Evolutionary conservation across 306 rosid genomes (phyloP).

Genomic region (Morella rubra): DNA sequence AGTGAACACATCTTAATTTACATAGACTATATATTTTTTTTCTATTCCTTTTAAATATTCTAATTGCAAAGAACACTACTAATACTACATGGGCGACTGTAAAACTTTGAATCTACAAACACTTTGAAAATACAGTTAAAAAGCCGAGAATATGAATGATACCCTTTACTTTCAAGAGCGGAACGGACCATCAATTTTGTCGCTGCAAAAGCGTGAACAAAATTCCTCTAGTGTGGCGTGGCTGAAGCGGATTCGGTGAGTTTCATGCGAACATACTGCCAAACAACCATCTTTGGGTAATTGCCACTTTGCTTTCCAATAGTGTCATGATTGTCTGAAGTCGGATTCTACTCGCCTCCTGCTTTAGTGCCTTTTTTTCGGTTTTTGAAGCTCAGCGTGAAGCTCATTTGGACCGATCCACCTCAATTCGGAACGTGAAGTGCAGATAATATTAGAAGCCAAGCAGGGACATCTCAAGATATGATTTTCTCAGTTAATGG

Average conservation of each 20-base stretch:
- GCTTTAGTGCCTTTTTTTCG: neutral
- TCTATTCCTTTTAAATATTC: neutral
- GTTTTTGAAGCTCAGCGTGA: too few relatives aligned
- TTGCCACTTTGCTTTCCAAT: neutral
- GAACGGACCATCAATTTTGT: neutral
- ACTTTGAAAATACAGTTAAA: neutral
- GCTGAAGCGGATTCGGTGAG: neutral
- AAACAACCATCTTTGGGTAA: neutral
- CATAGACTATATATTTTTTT: too few relatives aligned
- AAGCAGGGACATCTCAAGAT: constrained; percentile 37
- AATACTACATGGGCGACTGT: neutral
- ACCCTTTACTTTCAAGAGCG: neutral
- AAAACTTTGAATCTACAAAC: neutral
- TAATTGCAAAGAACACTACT: neutral
- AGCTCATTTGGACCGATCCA: too few relatives aligned
- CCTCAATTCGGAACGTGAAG: constrained; percentile 21
- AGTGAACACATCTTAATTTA: too few relatives aligned
- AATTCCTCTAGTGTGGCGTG: neutral
- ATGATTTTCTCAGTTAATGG: constrained; percentile 51
- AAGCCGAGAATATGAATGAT: neutral
- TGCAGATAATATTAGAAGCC: constrained; percentile 5
- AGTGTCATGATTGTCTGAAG: neutral
- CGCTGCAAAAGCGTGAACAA: neutral
- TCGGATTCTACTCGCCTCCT: neutral
- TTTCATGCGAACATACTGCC: neutral